These are phyloP conservation scores for Neltuma alba DNA, from an alignment of 306 rosid genomes.

Conservation along the genomic window DNA sequence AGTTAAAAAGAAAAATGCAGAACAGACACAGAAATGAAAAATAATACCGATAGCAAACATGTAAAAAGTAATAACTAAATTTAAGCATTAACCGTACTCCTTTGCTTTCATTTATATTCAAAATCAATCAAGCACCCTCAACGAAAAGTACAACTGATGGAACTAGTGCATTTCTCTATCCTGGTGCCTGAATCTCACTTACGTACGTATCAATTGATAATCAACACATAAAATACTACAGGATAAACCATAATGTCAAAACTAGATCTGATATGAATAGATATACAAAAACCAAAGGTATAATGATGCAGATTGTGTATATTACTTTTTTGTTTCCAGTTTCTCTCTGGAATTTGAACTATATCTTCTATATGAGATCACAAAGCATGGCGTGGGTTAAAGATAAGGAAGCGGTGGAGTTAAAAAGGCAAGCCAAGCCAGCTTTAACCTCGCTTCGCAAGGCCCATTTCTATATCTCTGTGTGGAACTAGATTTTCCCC, in stretches of 20 bases:
- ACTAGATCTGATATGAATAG: background rate
- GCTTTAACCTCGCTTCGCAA: slow-evolving; percentile 15
- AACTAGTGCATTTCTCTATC: background rate
- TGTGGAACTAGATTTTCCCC: background rate
- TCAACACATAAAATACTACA: background rate
- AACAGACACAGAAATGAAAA: background rate
- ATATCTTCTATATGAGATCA: slow-evolving; percentile 28
- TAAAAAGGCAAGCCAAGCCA: slow-evolving; percentile 22
- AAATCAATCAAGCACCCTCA: background rate
- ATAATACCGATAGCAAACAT: background rate
- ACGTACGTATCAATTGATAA: slow-evolving; percentile 19
- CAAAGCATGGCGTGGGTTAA: background rate
- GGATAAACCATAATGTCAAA: slow-evolving; percentile 21
- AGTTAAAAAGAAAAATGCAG: background rate
- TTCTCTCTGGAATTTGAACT: slow-evolving; percentile 11
- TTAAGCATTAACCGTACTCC: background rate
- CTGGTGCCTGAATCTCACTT: slow-evolving; percentile 7
- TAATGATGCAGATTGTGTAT: background rate
- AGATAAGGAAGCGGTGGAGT: background rate
- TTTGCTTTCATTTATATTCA: background rate
- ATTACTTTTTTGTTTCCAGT: background rate
- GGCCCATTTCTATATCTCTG: background rate
- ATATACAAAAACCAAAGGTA: slow-evolving; percentile 35
- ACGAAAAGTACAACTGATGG: slow-evolving; percentile 6
- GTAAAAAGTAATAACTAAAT: background rate